Percentiles rank a stretch among this genome's conserved stretches.
Evolutionary conservation across 2,329 filamentous ascomycete species (phyloP).

Genomic region (Grosmannia penicillata): DNA sequence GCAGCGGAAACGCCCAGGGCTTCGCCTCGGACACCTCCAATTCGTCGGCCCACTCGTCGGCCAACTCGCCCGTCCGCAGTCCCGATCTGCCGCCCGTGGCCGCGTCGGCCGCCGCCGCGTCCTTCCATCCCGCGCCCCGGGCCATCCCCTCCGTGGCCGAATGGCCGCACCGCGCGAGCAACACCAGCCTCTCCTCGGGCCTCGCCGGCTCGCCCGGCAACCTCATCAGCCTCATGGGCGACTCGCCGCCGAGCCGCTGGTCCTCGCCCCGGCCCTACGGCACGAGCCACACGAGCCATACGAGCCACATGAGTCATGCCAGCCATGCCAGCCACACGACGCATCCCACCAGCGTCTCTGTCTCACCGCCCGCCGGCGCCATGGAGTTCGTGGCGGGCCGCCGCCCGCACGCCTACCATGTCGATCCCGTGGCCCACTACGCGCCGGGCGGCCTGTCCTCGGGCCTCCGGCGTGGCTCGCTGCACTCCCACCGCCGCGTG

Average conservation of each 20-base stretch:
- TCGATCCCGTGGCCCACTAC: conserved; percentile 26
- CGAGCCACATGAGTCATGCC: conserved; percentile 6
- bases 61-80: conserved; percentile 32
- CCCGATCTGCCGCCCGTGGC: conserved; percentile 26
- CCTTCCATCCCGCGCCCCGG: conserved; percentile 26
- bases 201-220: conserved; percentile 38
- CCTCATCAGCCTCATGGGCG: conserved; percentile 33
- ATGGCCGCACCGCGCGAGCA: conserved; percentile 17
- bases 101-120: conserved; percentile 19
- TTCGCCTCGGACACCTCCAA: conserved; percentile 27
- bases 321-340: conserved; percentile 8
- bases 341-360: conserved; percentile 19
- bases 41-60: conserved; percentile 23
- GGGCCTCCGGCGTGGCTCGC: conserved; percentile 28
- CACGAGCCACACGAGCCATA: conserved; percentile 20
- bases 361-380: conserved; percentile 19
- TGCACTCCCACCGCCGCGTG: conserved; percentile 35
- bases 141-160: conserved; percentile 31
- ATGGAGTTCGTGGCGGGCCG: conserved; percentile 10
- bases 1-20: conserved; percentile 19
- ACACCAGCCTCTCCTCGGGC: conserved; percentile 13
- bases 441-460: conserved; percentile 13
- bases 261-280: conserved; percentile 29
- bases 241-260: conserved; percentile 37
- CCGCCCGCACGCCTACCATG: conserved; percentile 40